These are phyloP conservation scores for Stephania japonica DNA, from an alignment of 164 flowering plant species.

Conservation along the genomic window DNA sequence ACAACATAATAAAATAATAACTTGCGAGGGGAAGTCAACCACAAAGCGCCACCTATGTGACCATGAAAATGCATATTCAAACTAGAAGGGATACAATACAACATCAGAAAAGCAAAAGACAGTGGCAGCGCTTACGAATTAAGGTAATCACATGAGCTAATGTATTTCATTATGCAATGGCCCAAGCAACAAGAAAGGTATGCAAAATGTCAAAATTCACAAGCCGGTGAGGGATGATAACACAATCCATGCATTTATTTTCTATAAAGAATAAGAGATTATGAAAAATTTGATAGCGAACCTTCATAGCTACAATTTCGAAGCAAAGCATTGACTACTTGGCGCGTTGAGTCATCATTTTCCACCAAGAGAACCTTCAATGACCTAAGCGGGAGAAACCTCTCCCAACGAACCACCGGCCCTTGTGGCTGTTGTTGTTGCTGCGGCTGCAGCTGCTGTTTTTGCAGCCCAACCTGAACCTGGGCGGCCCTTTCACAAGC, in stretches of 20 bases:
- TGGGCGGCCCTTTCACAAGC: conserved; percentile 14
- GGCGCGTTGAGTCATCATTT: conserved; percentile 63
- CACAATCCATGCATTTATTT: not conserved
- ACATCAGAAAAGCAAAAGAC: not conserved
- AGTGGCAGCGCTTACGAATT: not conserved
- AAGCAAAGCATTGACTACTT: conserved; percentile 56
- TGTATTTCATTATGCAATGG: not conserved
- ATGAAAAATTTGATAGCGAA: conserved; percentile 11
- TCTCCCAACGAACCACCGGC: conserved; percentile 50
- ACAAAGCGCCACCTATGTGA: too few relatives aligned
- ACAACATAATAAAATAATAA: too few relatives aligned
- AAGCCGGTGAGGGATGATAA: not conserved
- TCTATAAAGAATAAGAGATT: not conserved
- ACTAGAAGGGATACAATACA: not conserved
- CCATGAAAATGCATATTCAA: too few relatives aligned
- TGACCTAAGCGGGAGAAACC: conserved; percentile 51
- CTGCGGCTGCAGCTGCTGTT: conserved; percentile 33
- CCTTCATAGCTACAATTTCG: conserved; percentile 69
- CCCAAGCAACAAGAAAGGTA: not conserved
- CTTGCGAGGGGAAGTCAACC: too few relatives aligned
- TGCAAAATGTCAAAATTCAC: conserved; percentile 2
- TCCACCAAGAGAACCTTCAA: conserved; percentile 58
- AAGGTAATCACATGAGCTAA: conserved; percentile 3
- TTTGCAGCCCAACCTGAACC: conserved; percentile 22
- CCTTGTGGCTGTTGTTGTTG: conserved; percentile 47